Percentiles rank a stretch among this genome's conserved stretches.
Evolutionary conservation across 75 land plant species (phyloP).

Genomic region (Adiantum capillusveneris): DNA sequence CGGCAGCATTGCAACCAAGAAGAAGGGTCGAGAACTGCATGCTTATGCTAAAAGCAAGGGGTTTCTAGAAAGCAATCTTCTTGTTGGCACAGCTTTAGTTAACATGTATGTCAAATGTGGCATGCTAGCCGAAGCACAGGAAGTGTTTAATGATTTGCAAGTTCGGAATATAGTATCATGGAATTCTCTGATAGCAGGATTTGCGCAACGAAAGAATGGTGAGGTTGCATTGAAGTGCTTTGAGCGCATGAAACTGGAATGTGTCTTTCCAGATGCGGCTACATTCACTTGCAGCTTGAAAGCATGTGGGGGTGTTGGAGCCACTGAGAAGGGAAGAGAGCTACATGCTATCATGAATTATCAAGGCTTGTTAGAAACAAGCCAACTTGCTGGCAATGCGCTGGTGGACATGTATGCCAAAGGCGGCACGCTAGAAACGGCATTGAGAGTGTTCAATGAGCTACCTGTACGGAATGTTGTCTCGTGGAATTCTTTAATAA

Average conservation of each 20-base stretch:
- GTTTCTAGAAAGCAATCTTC: not conserved
- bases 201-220: not conserved
- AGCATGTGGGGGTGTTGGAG: not conserved
- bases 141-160: not conserved
- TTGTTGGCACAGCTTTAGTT: not conserved
- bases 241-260: not conserved
- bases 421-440: constrained; percentile 12
- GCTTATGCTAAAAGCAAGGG: not conserved
- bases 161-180: not conserved
- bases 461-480: constrained; percentile 10
- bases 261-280: not conserved
- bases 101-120: constrained; percentile 8
- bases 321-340: not conserved
- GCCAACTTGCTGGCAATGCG: constrained; percentile 1
- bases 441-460: constrained; percentile 4
- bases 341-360: not conserved
- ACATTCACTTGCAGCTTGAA: not conserved
- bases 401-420: constrained; percentile 4
- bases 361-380: not conserved
- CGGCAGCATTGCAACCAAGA: not conserved
- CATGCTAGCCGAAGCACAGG: not conserved
- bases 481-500: constrained; percentile 17
- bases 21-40: constrained; percentile 3
- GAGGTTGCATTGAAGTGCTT: not conserved
- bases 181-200: constrained; percentile 1